Conservation (phyloP, 179 eudicot genomes). For the Silene noctiflora region DNA sequence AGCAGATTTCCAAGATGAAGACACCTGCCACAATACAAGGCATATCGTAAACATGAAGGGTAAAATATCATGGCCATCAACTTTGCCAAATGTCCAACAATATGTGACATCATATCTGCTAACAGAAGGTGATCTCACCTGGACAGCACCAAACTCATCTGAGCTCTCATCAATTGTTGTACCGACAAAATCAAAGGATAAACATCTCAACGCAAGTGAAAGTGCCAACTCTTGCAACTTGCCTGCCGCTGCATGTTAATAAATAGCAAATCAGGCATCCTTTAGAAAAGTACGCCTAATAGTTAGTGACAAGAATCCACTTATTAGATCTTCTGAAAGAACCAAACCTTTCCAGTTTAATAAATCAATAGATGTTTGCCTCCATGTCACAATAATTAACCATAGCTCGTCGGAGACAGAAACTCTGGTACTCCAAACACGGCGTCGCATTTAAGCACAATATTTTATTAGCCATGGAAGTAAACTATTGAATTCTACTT, state of each 20-base stretch:
- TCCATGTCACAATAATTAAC: background rate
- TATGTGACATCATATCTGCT: background rate
- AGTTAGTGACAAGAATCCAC: background rate
- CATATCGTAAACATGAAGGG: constrained; percentile 13
- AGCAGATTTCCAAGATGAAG: constrained; percentile 73
- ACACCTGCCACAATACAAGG: constrained; percentile 51
- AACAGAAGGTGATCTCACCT: constrained; percentile 41
- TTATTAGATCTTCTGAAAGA: background rate
- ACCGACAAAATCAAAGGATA: constrained; percentile 81
- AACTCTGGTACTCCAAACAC: background rate
- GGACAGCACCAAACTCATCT: constrained; percentile 86
- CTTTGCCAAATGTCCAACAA: constrained; percentile 8
- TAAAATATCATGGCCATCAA: background rate
- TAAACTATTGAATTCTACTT: background rate
- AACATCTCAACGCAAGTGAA: constrained; percentile 68
- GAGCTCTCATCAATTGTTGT: constrained; percentile 82
- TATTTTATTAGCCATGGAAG: background rate
- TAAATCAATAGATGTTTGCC: background rate
- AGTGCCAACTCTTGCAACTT: constrained; percentile 79
- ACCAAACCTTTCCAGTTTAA: background rate
- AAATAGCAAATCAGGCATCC: constrained; percentile 1
- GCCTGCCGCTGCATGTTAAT: constrained; percentile 43
- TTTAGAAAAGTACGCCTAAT: background rate
- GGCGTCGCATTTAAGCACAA: background rate
- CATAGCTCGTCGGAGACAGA: background rate